Percentiles rank a stretch among this genome's conserved stretches.
phyloP scores from a whole-genome alignment of 257 asterid genomes.

The Pogostemon cablin region DNA sequence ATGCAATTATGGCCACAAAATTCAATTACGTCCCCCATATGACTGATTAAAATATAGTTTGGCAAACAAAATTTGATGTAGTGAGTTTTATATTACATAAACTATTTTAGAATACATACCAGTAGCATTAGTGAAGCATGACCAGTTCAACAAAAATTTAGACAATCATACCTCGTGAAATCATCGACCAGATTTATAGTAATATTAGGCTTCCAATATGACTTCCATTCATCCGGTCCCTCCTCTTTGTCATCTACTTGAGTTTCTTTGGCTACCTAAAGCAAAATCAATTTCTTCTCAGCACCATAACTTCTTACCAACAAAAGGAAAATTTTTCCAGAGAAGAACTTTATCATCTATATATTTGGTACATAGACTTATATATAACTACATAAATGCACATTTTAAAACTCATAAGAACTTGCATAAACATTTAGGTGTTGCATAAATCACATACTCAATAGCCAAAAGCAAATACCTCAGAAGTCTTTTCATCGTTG shows the following conservation, averaged over 20 bases:
- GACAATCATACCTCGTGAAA: conserved; percentile 71
- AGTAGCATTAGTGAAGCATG: not conserved
- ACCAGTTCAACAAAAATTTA: conserved; percentile 16
- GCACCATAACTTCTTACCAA: conserved; percentile 20
- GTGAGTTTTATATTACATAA: conserved; percentile 16
- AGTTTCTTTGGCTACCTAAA: conserved; percentile 61
- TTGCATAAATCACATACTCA: conserved; percentile 17
- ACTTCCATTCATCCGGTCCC: conserved; percentile 72
- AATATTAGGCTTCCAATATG: conserved; percentile 93
- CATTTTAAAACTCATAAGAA: not conserved
- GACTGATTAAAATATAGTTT: conserved; percentile 12
- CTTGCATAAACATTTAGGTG: conserved; percentile 12
- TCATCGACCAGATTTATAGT: conserved; percentile 95
- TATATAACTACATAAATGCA: not conserved
- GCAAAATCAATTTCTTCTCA: conserved; percentile 31
- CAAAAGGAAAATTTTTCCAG: not conserved
- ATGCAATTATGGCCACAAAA: not conserved
- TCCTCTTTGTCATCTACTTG: conserved; percentile 62
- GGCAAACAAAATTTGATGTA: conserved; percentile 2
- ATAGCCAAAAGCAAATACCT: conserved; percentile 41
- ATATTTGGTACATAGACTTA: not conserved
- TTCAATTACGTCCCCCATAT: not conserved
- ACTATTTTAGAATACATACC: not conserved
- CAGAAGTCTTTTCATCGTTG: conserved; percentile 42
- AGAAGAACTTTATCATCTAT: conserved; percentile 20